phyloP scores from a whole-genome alignment of 1,139 yeast genomes.

The Meyerozyma carpophila region DNA sequence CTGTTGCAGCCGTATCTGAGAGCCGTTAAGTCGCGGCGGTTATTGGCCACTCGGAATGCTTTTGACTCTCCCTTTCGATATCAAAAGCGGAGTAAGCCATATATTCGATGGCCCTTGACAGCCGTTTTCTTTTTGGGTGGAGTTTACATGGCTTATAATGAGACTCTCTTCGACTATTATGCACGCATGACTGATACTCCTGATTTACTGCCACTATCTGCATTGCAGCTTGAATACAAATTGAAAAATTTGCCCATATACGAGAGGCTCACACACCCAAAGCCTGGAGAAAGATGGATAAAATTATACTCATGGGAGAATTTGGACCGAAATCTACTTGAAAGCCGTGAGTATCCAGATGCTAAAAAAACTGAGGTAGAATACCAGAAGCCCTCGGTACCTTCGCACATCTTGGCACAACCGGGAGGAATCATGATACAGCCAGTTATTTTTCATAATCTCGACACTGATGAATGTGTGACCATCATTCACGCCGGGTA shows the following conservation, averaged over 20 bases:
- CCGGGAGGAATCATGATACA: conserved; percentile 80
- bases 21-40: background rate
- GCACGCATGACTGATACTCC: conserved; percentile 21
- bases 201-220: background rate
- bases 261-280: conserved; percentile 36
- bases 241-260: conserved; percentile 51
- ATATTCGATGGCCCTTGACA: conserved; percentile 30
- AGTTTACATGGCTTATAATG: conserved; percentile 29
- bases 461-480: conserved; percentile 52
- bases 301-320: conserved; percentile 57
- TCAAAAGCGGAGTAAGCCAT: conserved; percentile 20
- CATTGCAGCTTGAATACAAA: conserved; percentile 36
- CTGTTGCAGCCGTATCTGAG: background rate
- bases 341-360: conserved; percentile 13
- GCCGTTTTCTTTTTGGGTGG: conserved; percentile 25
- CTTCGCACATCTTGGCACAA: conserved; percentile 31
- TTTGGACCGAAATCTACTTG: conserved; percentile 41
- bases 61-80: conserved; percentile 34
- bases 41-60: conserved; percentile 25
- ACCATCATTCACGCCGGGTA: conserved; percentile 76
- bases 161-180: conserved; percentile 28
- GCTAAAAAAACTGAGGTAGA: conserved; percentile 25
- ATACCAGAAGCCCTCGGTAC: conserved; percentile 22
- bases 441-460: conserved; percentile 65
- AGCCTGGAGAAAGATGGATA: conserved; percentile 36